Evolutionary conservation across 176 grass and related monocot genomes (phyloP), one percentile per base, ranked within the genome.

Genomic region (Elaeis guineensis): DNA sequence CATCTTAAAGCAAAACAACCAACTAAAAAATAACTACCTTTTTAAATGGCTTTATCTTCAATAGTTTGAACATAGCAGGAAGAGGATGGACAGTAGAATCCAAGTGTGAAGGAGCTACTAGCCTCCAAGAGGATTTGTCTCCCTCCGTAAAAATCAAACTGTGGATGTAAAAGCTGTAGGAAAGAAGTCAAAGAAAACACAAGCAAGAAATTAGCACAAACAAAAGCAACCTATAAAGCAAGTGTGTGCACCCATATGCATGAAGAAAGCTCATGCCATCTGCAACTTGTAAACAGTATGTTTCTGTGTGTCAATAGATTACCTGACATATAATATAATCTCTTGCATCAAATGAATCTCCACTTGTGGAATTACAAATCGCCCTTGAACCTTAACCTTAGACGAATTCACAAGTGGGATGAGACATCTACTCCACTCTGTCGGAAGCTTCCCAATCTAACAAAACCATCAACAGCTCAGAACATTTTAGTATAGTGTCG

Each of bases 341-440:
- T 86, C 86, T 75, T 95, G 77, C 90, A 95, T 86, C 53, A 95
- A 64, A 0, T 59, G 78, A 39, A 95, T 74, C n/a, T 90, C 67
- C 25, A 72, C 52, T 9, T 70, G 59, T 6, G 74, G 75, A 50
- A 77, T 54, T 48, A 86, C 76, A 18, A 72, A 64, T 63, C 76
- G 72, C 17, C 75, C 90, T 49, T 61, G 77, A 19, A 95, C 79
- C 82, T 78, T 90, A 22, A 95, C 82, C 72, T 90, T 95, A 21
- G 86, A 86, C 17, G 90, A 86, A 54, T 44, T 83, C 55, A 95
- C 86, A 67, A 95, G 82, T 0, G 86, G 86, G 17, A 95, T 79
- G 17, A 95, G 77, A 55, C 77, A 84, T 62, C 81, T 75, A 12
- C 79, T 77, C 86, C 86, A 95, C 16, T 95, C 86, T 9, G 71